Base-by-base conservation (phyloP, 2,329 filamentous ascomycete genomes). In the Alternaria longipes region DNA sequence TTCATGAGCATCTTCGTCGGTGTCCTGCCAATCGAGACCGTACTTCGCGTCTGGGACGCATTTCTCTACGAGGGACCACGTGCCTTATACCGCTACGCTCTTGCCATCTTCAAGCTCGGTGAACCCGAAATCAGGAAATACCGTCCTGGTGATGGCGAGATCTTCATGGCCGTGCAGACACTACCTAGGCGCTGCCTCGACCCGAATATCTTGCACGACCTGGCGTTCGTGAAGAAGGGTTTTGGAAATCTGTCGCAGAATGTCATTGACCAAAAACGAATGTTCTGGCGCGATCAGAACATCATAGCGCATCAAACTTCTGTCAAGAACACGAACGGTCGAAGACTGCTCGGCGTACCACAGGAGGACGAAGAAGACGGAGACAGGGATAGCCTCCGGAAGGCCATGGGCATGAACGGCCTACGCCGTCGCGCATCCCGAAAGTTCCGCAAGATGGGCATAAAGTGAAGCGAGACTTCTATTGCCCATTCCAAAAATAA, bases 1-100 rank as follows among this genome's bases (percentile, higher is more conserved):
- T 96, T 98, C 79, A 97, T 98, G 94, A 96, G 92, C 50, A 91
- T 95, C 71, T 97, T 95, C 78, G 95, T 97, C 63, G 93, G 94
- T 54, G 97, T 92, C 0, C 82, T 98, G 18, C 94, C 94, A 2
- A 93, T 97, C 63, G 94, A 98, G 80, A 93, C 91, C 18, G 94
- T 94, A 0, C 85, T 97, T 18, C 90, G 94, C 8, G 92, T 97
- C 1, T 98, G 94, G 94, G 94, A 98, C 71, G 88, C 93, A 1
- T 94, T 98, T 75, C 97, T 97, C 78, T 97, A 96, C 78, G 94
- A 98, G 79, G 94, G 94, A 4, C 93, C 91, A 50, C 96, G 95
- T 78, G 97, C 93, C 0, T 86, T 98, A 7, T 98, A 97, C 82
- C 91, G 94, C 49, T 92, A 97, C 59, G 93, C 94, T 0, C 83